A percentile compares a stretch with the other conserved stretches of the same genome.
Conservation (phyloP, 2,329 filamentous ascomycete species). For the Phyllosticta citrichinensis region DNA sequence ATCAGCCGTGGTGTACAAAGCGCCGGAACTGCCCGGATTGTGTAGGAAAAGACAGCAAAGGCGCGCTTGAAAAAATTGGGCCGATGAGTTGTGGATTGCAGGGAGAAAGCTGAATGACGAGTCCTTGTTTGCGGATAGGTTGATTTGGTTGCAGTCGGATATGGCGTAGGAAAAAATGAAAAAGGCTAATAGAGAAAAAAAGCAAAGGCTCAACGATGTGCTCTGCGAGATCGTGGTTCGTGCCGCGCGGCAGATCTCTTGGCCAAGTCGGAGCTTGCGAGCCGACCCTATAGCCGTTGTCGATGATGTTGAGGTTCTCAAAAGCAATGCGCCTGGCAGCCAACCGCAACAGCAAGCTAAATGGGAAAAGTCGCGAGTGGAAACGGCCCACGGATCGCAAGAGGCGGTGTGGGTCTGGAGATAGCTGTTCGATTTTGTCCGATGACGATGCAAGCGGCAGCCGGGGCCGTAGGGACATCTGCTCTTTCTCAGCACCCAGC, state of each 20-base stretch:
- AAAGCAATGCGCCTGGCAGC: background rate
- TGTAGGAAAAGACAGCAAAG: background rate
- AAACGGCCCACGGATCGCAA: background rate
- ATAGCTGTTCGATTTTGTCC: background rate
- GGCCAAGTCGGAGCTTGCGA: background rate
- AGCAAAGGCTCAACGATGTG: background rate
- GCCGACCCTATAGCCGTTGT: background rate
- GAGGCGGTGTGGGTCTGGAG: background rate
- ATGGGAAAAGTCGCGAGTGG: background rate
- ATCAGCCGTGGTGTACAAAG: background rate
- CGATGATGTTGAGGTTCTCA: background rate
- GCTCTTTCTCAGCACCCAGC: background rate
- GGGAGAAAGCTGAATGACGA: background rate
- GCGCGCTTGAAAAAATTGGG: background rate
- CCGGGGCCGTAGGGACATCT: background rate
- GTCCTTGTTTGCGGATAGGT: background rate
- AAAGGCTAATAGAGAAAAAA: background rate
- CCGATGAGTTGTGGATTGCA: background rate
- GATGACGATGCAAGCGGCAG: background rate
- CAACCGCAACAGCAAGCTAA: background rate
- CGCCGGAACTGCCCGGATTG: background rate
- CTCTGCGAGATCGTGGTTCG: constrained; percentile 5
- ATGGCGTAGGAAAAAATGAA: background rate
- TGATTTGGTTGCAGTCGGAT: background rate
- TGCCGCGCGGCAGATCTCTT: constrained; percentile 6